phyloP scores from a whole-genome alignment of 2,329 filamentous ascomycete genomes.

The Alternaria sp. region DNA sequence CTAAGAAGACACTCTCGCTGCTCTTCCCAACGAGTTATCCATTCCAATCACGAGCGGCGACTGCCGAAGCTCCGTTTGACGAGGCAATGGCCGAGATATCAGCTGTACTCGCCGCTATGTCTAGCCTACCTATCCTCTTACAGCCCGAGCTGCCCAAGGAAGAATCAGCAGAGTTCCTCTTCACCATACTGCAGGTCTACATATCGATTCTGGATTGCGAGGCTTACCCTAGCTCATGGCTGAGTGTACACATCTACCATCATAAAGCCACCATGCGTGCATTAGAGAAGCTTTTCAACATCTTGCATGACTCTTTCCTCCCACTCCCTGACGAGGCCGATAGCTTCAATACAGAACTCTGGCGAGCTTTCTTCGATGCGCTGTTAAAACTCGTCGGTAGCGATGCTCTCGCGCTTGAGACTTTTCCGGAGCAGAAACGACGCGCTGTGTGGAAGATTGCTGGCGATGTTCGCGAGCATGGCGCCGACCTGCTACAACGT shows the following conservation, averaged over 20 bases:
- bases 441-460: slow-evolving; percentile 99
- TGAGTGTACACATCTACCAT: slow-evolving; percentile 92
- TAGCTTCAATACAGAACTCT: slow-evolving; percentile 89
- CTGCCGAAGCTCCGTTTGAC: slow-evolving; percentile 73
- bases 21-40: slow-evolving; percentile 92
- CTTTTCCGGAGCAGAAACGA: slow-evolving; percentile 95
- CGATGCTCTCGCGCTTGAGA: slow-evolving; percentile 87
- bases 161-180: slow-evolving; percentile 77
- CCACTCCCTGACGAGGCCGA: slow-evolving; percentile 92
- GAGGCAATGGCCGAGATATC: slow-evolving; percentile 90
- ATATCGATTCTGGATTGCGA: slow-evolving; percentile 90
- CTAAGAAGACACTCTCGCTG: slow-evolving; percentile 75
- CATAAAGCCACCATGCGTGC: slow-evolving; percentile 89
- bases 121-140: slow-evolving; percentile 76
- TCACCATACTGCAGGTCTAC: slow-evolving; percentile 82
- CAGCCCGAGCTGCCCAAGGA: slow-evolving; percentile 78
- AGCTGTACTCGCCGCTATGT: slow-evolving; percentile 83
- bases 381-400: slow-evolving; percentile 90
- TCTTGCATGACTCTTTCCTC: slow-evolving; percentile 83
- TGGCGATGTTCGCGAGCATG: slow-evolving; percentile 91
- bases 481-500: slow-evolving; percentile 82
- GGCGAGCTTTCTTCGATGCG: slow-evolving; percentile 92
- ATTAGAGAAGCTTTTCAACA: slow-evolving; percentile 80
- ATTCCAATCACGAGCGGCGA: slow-evolving; percentile 77
- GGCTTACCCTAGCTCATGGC: slow-evolving; percentile 88